Evolutionary conservation across 2,329 filamentous ascomycete genomes (phyloP).

Genomic region (Albophoma yamanashiensis): DNA sequence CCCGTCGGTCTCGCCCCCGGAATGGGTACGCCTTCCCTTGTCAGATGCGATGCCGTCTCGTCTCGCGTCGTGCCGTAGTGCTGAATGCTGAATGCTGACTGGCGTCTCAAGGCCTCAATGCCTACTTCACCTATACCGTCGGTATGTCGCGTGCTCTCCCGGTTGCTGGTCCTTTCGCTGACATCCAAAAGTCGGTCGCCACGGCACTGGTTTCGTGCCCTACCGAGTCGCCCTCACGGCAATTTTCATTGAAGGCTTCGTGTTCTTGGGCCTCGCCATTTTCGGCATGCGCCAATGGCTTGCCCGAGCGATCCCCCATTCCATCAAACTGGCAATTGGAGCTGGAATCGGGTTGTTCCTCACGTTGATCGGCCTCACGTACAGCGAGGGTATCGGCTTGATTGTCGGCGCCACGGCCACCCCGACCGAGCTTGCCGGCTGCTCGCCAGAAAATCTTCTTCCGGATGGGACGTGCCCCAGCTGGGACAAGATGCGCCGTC

Average conservation of each 20-base stretch:
- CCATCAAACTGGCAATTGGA: constrained; percentile 78
- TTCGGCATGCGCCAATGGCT: constrained; percentile 82
- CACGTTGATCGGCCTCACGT: constrained; percentile 65
- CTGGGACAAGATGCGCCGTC: constrained; percentile 66
- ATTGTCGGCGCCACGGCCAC: constrained; percentile 58
- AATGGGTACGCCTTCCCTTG: constrained; percentile 22
- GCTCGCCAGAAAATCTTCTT: constrained; percentile 33
- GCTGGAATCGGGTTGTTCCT: constrained; percentile 80
- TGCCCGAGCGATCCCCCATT: constrained; percentile 69
- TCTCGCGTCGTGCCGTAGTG: not conserved
- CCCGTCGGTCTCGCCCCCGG: constrained; percentile 29
- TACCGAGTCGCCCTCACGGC: constrained; percentile 72
- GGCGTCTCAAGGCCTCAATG: constrained; percentile 50
- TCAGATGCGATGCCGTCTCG: not conserved
- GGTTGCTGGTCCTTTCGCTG: not conserved
- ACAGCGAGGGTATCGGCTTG: constrained; percentile 72
- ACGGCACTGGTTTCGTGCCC: constrained; percentile 62
- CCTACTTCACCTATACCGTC: constrained; percentile 70
- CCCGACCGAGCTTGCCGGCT: constrained; percentile 67
- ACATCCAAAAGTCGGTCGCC: constrained; percentile 48
- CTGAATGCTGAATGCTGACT: constrained; percentile 5
- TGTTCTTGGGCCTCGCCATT: constrained; percentile 71
- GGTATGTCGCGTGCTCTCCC: constrained; percentile 12
- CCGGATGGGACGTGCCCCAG: constrained; percentile 48
- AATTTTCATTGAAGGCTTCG: constrained; percentile 79